These are phyloP conservation scores for Acephala macrosclerotiorum DNA, from an alignment of 2,329 filamentous ascomycete genomes.

Conservation along the genomic window DNA sequence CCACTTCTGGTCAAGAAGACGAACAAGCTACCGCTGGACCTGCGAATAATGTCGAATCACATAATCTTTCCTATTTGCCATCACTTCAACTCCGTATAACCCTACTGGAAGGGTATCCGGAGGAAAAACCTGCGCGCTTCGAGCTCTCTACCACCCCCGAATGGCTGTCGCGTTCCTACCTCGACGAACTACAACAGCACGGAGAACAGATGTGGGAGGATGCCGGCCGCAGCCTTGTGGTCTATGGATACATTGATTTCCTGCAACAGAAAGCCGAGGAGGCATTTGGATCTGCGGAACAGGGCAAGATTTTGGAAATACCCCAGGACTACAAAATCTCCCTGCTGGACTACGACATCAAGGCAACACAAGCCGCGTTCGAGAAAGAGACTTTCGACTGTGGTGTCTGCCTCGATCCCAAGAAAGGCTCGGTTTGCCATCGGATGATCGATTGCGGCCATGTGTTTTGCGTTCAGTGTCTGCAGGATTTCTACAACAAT, in stretches of 20 bases:
- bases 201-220: constrained; percentile 67
- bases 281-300: constrained; percentile 64
- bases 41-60: constrained; percentile 35
- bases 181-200: constrained; percentile 59
- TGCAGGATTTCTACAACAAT: constrained; percentile 88
- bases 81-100: constrained; percentile 60
- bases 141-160: constrained; percentile 59
- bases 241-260: constrained; percentile 70
- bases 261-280: constrained; percentile 64
- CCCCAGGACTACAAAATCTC: constrained; percentile 68
- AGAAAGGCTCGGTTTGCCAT: constrained; percentile 85
- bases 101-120: constrained; percentile 66
- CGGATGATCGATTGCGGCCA: constrained; percentile 84
- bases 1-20: constrained; percentile 31
- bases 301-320: constrained; percentile 58
- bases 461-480: constrained; percentile 88
- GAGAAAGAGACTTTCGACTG: constrained; percentile 88
- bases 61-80: constrained; percentile 57
- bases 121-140: constrained; percentile 57
- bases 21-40: constrained; percentile 21
- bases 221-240: constrained; percentile 63
- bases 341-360: constrained; percentile 80
- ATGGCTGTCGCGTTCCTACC: constrained; percentile 61
- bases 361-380: constrained; percentile 77
- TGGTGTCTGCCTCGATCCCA: constrained; percentile 89